A percentile compares a stretch with the other conserved stretches of the same genome.
Evolutionary conservation across 2,329 filamentous ascomycete genomes (phyloP).

Genomic region (Reticulascus tulasneorum): DNA sequence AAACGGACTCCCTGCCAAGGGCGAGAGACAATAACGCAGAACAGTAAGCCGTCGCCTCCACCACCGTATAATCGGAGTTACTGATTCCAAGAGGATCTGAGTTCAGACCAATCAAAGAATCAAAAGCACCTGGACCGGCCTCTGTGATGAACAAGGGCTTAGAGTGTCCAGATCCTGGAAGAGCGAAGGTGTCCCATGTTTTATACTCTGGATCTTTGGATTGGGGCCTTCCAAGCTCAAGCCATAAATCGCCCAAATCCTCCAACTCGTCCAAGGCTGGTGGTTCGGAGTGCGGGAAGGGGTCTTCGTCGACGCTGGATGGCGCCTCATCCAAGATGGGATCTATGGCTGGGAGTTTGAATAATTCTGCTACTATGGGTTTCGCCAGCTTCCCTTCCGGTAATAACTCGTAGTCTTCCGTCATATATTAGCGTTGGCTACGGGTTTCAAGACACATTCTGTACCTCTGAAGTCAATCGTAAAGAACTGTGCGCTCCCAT

Average conservation of each 20-base stretch:
- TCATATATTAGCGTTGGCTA: no score
- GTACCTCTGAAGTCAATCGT: slow-evolving; percentile 30
- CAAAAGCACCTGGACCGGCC: slow-evolving; percentile 61
- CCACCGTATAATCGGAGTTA: slow-evolving; percentile 34
- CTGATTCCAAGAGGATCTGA: slow-evolving; percentile 34
- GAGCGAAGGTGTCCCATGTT: slow-evolving; percentile 67
- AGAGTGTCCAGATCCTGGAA: slow-evolving; percentile 31
- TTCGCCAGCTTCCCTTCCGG: no score
- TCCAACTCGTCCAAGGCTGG: slow-evolving; percentile 11
- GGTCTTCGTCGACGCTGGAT: not conserved
- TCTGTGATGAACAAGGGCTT: slow-evolving; percentile 61
- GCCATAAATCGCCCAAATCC: slow-evolving; percentile 42
- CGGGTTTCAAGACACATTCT: no score
- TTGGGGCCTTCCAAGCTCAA: slow-evolving; percentile 28
- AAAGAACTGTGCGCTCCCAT: slow-evolving; percentile 37
- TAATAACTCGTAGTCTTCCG: no score
- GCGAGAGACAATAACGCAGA: slow-evolving; percentile 61
- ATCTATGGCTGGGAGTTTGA: slow-evolving; percentile 30
- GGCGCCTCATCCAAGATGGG: slow-evolving; percentile 15
- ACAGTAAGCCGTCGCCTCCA: slow-evolving; percentile 47
- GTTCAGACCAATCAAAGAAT: slow-evolving; percentile 50
- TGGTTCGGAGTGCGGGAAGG: slow-evolving; percentile 13
- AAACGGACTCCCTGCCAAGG: slow-evolving; percentile 66
- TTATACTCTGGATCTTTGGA: slow-evolving; percentile 41
- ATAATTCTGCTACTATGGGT: no score